phyloP scores from a whole-genome alignment of 352 stramenopile species.

The Pythium aphanidermatum region DNA sequence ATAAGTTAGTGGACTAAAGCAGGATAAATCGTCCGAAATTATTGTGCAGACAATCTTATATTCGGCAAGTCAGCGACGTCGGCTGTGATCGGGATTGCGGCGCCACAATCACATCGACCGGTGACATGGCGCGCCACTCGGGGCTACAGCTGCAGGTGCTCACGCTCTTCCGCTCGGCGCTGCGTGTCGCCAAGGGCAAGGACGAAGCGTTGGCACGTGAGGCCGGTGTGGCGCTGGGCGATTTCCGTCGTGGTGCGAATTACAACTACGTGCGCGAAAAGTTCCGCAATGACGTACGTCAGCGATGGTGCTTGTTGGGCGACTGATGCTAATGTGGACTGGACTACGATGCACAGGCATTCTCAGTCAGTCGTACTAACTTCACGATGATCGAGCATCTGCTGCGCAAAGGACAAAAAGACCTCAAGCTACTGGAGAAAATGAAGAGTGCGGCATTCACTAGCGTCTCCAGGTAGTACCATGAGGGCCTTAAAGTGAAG shows the following conservation, averaged over 20 bases:
- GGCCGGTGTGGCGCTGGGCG: constrained; percentile 7
- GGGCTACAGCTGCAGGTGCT: constrained; percentile 78
- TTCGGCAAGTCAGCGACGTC: constrained; percentile 7
- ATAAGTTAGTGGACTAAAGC: neutral
- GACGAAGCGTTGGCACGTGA: constrained; percentile 22
- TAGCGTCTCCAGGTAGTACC: constrained; percentile 22
- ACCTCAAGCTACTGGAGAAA: constrained; percentile 71
- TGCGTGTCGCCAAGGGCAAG: constrained; percentile 54
- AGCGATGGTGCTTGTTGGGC: neutral
- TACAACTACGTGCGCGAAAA: constrained; percentile 63
- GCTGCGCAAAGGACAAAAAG: constrained; percentile 77
- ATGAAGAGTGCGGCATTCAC: constrained; percentile 64
- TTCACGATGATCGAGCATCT: constrained; percentile 83
- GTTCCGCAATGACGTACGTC: constrained; percentile 65
- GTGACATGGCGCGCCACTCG: constrained; percentile 36
- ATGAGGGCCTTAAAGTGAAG: too few relatives aligned
- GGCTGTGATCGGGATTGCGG: constrained; percentile 7
- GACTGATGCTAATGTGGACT: neutral
- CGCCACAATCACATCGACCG: neutral
- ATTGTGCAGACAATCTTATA: neutral
- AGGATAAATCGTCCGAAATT: neutral
- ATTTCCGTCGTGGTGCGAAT: constrained; percentile 13
- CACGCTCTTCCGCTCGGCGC: constrained; percentile 55
- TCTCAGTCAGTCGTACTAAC: constrained; percentile 55
- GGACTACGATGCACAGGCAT: constrained; percentile 35